A percentile compares a stretch with the other conserved stretches of the same genome.
phyloP scores from a whole-genome alignment of 257 asterid genomes.

The Linaria vulgaris region DNA sequence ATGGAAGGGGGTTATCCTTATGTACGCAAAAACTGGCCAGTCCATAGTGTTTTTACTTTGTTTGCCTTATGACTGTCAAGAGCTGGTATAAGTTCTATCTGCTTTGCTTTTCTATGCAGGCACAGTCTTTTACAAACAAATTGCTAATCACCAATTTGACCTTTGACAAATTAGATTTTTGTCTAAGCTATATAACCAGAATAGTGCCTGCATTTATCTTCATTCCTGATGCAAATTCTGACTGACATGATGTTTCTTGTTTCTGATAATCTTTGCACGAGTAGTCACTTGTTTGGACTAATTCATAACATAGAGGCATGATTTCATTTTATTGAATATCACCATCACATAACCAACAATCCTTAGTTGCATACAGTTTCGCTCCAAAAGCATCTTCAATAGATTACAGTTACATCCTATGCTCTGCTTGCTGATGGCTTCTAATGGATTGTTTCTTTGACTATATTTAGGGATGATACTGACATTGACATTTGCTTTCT shows the following conservation, averaged over 20 bases:
- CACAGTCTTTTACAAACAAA: slow-evolving; percentile 9
- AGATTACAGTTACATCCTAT: background rate
- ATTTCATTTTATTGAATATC: background rate
- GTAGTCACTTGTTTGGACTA: slow-evolving; percentile 3
- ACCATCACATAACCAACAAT: background rate
- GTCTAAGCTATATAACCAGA: background rate
- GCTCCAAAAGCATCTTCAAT: slow-evolving; percentile 10
- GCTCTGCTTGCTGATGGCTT: slow-evolving; percentile 4
- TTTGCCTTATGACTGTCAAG: background rate
- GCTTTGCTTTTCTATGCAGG: slow-evolving; percentile 7
- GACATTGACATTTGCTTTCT: slow-evolving; percentile 5
- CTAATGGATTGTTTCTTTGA: background rate
- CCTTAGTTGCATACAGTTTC: background rate
- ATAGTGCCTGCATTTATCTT: background rate
- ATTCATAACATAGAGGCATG: background rate
- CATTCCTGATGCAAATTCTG: background rate
- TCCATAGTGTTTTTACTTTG: slow-evolving; percentile 6
- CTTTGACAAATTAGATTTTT: slow-evolving; percentile 10
- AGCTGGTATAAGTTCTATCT: background rate
- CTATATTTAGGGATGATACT: background rate
- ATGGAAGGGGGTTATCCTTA: background rate
- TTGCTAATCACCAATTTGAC: background rate
- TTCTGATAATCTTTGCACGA: background rate
- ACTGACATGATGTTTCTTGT: slow-evolving; percentile 12
- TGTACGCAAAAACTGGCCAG: background rate